Evolutionary conservation across 768 basidiomycete genomes (phyloP).

Genomic region (Leccinum boreale): DNA sequence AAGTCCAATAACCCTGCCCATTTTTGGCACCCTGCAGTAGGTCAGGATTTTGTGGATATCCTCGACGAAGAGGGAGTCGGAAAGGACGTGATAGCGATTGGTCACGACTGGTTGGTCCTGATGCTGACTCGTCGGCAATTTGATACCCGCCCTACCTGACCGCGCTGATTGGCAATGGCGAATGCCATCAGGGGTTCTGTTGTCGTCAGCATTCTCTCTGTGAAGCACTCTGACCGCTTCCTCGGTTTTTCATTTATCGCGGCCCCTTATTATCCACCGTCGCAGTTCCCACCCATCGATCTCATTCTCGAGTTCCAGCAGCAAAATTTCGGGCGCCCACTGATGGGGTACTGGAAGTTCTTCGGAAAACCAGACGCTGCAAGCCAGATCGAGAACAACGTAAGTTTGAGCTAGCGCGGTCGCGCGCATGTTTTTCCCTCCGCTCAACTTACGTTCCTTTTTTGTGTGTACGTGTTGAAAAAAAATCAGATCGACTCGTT

Average conservation of each 20-base stretch:
- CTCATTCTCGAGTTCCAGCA: conserved; percentile 24
- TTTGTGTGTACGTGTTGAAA: neutral
- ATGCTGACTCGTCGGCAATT: neutral
- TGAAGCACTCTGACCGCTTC: conserved; percentile 40
- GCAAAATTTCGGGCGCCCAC: conserved; percentile 33
- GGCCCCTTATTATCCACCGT: conserved; percentile 33
- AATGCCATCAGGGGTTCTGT: conserved; percentile 32
- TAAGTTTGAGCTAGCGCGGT: conserved; percentile 14
- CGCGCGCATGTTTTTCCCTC: neutral
- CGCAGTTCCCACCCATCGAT: conserved; percentile 25
- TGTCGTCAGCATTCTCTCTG: conserved; percentile 35
- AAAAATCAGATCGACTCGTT: conserved; percentile 38
- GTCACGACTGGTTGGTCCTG: conserved; percentile 38
- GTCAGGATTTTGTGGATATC: conserved; percentile 36
- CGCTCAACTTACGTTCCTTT: neutral
- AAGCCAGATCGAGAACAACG: conserved; percentile 32
- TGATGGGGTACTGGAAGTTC: conserved; percentile 43
- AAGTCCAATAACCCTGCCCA: conserved; percentile 34
- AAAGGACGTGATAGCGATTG: conserved; percentile 32
- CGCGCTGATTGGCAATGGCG: conserved; percentile 1
- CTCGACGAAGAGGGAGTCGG: conserved; percentile 34
- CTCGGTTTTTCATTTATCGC: conserved; percentile 37
- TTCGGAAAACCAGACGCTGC: conserved; percentile 32
- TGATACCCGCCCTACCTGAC: neutral
- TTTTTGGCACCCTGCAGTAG: conserved; percentile 28